Evolutionary conservation across 1,284 basidiomycete genomes (phyloP).

Genomic region (Omphalotus olearius): DNA sequence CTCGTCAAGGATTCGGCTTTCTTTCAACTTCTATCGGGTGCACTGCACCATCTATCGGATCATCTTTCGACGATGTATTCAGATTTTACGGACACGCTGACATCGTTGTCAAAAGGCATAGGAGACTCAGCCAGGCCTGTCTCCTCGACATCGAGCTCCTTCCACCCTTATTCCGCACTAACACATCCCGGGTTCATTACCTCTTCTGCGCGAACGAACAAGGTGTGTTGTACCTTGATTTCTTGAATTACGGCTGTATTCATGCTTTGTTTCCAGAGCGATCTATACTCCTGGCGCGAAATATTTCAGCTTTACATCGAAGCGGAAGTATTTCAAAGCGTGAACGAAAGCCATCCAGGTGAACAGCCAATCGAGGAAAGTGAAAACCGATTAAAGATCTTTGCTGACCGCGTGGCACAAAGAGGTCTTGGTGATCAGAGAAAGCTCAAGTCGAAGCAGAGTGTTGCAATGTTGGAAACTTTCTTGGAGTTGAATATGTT

Average conservation of each 20-base stretch:
- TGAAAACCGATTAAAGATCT: conserved; percentile 68
- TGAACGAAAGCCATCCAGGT: conserved; percentile 70
- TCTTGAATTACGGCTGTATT: conserved; percentile 21
- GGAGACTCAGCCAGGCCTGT: conserved; percentile 58
- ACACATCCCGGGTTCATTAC: conserved; percentile 36
- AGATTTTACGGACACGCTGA: conserved; percentile 62
- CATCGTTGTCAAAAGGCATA: conserved; percentile 57
- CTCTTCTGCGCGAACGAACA: conserved; percentile 18
- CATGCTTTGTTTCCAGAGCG: conserved; percentile 35
- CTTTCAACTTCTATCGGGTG: conserved; percentile 74
- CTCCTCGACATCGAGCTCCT: conserved; percentile 37
- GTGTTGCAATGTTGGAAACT: conserved; percentile 64
- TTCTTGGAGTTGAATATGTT: conserved; percentile 83
- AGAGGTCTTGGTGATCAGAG: conserved; percentile 54
- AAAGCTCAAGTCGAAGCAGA: conserved; percentile 62
- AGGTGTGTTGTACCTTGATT: conserved; percentile 24
- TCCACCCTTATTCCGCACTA: conserved; percentile 44
- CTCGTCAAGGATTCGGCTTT: conserved; percentile 81
- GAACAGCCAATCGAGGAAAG: conserved; percentile 74
- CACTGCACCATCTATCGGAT: conserved; percentile 69
- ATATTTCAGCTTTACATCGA: conserved; percentile 90
- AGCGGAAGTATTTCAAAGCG: conserved; percentile 81
- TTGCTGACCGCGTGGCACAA: conserved; percentile 65
- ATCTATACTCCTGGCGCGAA: conserved; percentile 91
- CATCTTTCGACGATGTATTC: conserved; percentile 62